phyloP scores from a whole-genome alignment of 1,139 yeast genomes.

The Blastobotrys serpentis region DNA sequence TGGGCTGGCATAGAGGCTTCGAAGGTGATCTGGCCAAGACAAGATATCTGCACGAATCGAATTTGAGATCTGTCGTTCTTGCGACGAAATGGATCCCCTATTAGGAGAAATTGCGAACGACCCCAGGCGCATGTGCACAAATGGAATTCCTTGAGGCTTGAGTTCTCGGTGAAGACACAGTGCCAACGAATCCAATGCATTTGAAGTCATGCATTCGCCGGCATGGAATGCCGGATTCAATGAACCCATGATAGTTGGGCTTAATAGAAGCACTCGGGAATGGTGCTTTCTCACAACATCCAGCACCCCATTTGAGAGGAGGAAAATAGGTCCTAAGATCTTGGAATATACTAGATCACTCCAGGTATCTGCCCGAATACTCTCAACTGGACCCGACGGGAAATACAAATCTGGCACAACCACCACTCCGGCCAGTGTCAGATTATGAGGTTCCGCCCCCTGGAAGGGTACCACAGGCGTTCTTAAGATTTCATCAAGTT shows the following conservation, averaged over 20 bases:
- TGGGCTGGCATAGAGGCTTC: conserved; percentile 39
- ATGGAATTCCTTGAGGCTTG: conserved; percentile 29
- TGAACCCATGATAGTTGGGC: conserved; percentile 42
- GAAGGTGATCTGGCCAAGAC: conserved; percentile 42
- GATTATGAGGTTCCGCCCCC: conserved; percentile 54
- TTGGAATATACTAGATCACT: conserved; percentile 48
- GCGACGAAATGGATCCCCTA: conserved; percentile 16
- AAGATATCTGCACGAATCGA: conserved; percentile 42
- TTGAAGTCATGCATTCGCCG: conserved; percentile 40
- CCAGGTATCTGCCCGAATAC: conserved; percentile 56
- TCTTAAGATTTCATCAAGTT: conserved; percentile 43
- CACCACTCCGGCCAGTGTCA: conserved; percentile 56
- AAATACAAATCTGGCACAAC: conserved; percentile 64
- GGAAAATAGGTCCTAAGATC: conserved; percentile 48
- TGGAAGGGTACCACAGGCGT: conserved; percentile 47
- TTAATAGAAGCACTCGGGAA: conserved; percentile 40
- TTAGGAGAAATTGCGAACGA: conserved; percentile 40
- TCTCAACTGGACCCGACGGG: conserved; percentile 69
- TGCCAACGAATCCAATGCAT: conserved; percentile 41
- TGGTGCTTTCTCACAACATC: conserved; percentile 52
- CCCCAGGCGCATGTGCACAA: conserved; percentile 38
- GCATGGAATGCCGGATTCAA: conserved; percentile 44
- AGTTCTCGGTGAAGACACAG: conserved; percentile 42
- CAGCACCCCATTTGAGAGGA: conserved; percentile 58
- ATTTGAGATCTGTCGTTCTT: conserved; percentile 34